Evolutionary conservation across 2,329 filamentous ascomycete genomes (phyloP), one percentile per base, ranked within the genome.

Genomic region (Epichloe elymi): DNA sequence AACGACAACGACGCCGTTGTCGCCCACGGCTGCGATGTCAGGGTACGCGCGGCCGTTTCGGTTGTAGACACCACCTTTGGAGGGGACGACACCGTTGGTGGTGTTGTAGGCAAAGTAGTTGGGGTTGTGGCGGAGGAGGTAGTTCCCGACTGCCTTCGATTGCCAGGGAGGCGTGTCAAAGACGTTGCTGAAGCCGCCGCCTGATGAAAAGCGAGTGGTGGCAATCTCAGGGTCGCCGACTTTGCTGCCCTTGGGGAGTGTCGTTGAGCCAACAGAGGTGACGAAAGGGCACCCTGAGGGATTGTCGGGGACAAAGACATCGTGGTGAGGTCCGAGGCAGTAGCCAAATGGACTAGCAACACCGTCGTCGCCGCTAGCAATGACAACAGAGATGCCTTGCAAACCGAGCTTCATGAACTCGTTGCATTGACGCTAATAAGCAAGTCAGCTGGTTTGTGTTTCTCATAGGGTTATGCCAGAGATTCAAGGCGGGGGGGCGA

Each of bases 141-240:
- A 57, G 15, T 48, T 51, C 15, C 23, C 26, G 11, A 58, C 51
- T 2, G 57, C 69, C 0, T 56, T 52, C 8, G 62, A 58, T 56
- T 79, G 75, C 59, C 78, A 79, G 14, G 59, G 55, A 0, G 75
- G 74, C 3, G 71, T 57, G 1, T 65, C 56, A 53, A 74, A 76
- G 57, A 73, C 65, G 58, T 76, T 74, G 55, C 66, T 70, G 61
- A 76, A 76, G 14, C 74, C 74, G 17, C 74, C 73, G 6, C 71
- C 70, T 4, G 67, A 71, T 52, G 68, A 70, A 62, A 74, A 72
- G 58, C 71, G 64, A 0, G 45, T 52, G 12, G 50, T 53, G 19
- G 58, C 56, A 1, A 36, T 40, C 49, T 60, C 58, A 6, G 19
- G 15, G 40, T 48, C 26, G 20, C 44, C 48, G 20, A 50, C 38